These are phyloP conservation scores for Deinandra increscens DNA, from an alignment of 129 eudicot genomes.

Conservation along the genomic window DNA sequence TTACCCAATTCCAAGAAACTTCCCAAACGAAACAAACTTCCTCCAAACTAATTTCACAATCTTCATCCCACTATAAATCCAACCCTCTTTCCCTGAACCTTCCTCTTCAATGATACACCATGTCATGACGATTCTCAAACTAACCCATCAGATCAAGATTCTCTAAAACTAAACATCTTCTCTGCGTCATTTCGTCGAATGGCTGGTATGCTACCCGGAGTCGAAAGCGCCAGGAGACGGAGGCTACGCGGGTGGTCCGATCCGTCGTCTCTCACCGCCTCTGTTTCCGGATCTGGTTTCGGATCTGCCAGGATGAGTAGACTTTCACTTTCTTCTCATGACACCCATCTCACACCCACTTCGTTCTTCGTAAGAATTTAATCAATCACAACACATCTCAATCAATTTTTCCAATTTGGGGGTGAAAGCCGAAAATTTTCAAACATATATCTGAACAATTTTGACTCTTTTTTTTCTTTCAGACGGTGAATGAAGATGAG, in stretches of 20 bases:
- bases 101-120: background rate
- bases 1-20: conserved; percentile 7
- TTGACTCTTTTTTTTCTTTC: background rate
- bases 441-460: background rate
- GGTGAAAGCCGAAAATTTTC: background rate
- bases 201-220: conserved; percentile 65
- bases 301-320: conserved; percentile 25
- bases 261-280: conserved; percentile 8
- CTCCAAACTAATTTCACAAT: background rate
- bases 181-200: conserved; percentile 24
- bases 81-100: conserved; percentile 8
- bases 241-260: conserved; percentile 35
- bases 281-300: conserved; percentile 30
- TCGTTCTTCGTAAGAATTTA: conserved; percentile 27
- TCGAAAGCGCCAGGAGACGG: conserved; percentile 49
- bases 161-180: background rate
- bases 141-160: background rate
- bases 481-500: conserved; percentile 44
- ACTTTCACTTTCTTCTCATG: conserved; percentile 22
- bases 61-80: background rate
- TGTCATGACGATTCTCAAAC: background rate
- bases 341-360: conserved; percentile 29
- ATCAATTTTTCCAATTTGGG: conserved; percentile 6
- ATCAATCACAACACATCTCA: no score
- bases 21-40: conserved; percentile 3